These are phyloP conservation scores for Prunus mongolica DNA, from an alignment of 306 rosid species.

Conservation along the genomic window DNA sequence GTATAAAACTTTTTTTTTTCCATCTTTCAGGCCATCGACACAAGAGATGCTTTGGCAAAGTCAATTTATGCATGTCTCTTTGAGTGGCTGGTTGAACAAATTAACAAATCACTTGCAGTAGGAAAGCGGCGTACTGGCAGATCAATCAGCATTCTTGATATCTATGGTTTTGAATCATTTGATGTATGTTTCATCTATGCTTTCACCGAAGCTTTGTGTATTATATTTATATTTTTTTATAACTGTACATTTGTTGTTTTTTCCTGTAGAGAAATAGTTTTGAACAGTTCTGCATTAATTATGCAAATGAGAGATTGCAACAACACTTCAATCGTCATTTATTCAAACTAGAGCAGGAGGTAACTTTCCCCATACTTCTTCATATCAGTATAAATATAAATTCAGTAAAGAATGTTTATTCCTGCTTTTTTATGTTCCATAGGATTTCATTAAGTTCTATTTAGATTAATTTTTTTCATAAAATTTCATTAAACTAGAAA, in stretches of 20 bases:
- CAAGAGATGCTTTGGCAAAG: conserved; percentile 99
- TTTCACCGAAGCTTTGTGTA: not conserved
- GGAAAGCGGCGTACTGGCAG: conserved; percentile 97
- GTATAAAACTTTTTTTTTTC: not conserved
- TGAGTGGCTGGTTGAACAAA: conserved; percentile 98
- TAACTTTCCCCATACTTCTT: conserved; percentile 28
- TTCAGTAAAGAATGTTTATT: not conserved
- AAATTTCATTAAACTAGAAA: not conserved
- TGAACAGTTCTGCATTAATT: conserved; percentile 99
- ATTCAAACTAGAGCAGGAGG: conserved; percentile 98
- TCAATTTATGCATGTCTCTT: conserved; percentile 86
- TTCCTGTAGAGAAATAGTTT: conserved; percentile 82
- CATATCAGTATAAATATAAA: not conserved
- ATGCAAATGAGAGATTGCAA: conserved; percentile 96
- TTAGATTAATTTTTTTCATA: not conserved
- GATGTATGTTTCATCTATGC: conserved; percentile 56
- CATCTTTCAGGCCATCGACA: conserved; percentile 70
- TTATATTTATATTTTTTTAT: not conserved
- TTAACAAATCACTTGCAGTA: conserved; percentile 93
- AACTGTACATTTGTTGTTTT: not conserved
- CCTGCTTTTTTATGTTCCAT: not conserved
- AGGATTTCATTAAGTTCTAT: not conserved
- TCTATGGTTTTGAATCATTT: conserved; percentile 98
- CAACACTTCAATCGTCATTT: conserved; percentile 98
- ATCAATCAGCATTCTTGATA: conserved; percentile 97